Percentiles rank a stretch among this genome's conserved stretches.
These are phyloP conservation scores for Yueomyces sp. DNA, from an alignment of 805 yeast genomes.

Conservation along the genomic window DNA sequence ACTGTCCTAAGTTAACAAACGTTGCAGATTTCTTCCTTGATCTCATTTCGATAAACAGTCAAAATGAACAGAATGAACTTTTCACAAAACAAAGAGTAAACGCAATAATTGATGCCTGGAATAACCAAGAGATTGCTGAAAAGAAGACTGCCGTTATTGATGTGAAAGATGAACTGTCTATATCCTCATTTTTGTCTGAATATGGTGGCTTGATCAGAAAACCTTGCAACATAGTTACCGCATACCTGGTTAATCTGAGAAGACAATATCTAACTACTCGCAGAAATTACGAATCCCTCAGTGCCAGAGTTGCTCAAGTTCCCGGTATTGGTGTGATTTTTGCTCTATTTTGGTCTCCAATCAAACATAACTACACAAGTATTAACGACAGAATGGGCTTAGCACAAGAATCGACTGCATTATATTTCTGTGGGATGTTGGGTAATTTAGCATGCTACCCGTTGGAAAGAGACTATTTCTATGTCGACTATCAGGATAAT, in stretches of 20 bases:
- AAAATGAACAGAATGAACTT: conserved; percentile 29
- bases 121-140: neutral
- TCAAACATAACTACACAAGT: conserved; percentile 34
- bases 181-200: conserved; percentile 3
- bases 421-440: conserved; percentile 70
- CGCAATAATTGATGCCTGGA: conserved; percentile 28
- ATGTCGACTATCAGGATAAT: conserved; percentile 64
- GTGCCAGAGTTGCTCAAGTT: conserved; percentile 54
- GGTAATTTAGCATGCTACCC: conserved; percentile 71
- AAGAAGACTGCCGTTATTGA: neutral
- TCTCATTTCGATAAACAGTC: conserved; percentile 44
- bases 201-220: conserved; percentile 11
- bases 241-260: conserved; percentile 28
- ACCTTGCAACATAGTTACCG: conserved; percentile 10
- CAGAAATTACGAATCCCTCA: conserved; percentile 42
- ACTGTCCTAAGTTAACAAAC: conserved; percentile 48
- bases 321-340: conserved; percentile 50
- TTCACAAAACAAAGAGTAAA: conserved; percentile 30
- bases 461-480: conserved; percentile 56
- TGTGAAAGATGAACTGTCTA: conserved; percentile 2
- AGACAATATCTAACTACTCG: conserved; percentile 27
- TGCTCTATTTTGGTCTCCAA: conserved; percentile 54
- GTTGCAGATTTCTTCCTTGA: conserved; percentile 69
- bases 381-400: conserved; percentile 60
- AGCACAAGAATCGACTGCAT: conserved; percentile 56